Percentiles rank a stretch among this genome's conserved stretches.
Evolutionary conservation across 345 rosid genomes (phyloP).

Genomic region (Populus pruinosa): DNA sequence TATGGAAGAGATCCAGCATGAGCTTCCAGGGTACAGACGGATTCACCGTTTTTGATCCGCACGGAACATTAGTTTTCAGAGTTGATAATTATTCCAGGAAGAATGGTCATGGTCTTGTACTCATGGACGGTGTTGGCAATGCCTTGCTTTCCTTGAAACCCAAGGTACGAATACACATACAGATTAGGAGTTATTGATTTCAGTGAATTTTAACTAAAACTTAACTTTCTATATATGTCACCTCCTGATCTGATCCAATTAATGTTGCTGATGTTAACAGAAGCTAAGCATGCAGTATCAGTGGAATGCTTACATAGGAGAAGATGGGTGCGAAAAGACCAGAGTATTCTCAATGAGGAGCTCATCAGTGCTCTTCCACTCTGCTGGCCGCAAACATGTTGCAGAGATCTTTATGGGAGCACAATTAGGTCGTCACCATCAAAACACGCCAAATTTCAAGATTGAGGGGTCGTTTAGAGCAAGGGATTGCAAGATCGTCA

Average conservation of each 20-base stretch:
- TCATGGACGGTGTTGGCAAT: slow-evolving; percentile 55
- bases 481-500: slow-evolving; percentile 30
- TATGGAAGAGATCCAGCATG: slow-evolving; percentile 58
- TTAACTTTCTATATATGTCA: neutral
- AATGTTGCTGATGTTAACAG: slow-evolving; percentile 16
- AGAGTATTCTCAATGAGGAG: slow-evolving; percentile 46
- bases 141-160: slow-evolving; percentile 42
- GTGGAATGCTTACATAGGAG: slow-evolving; percentile 48
- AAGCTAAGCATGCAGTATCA: slow-evolving; percentile 36
- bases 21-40: slow-evolving; percentile 60
- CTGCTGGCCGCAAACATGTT: slow-evolving; percentile 10
- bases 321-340: slow-evolving; percentile 14
- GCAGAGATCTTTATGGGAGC: slow-evolving; percentile 36
- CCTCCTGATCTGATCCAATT: neutral
- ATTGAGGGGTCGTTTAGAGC: slow-evolving; percentile 41
- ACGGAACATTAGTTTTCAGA: slow-evolving; percentile 40
- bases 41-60: slow-evolving; percentile 44
- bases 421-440: neutral
- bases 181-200: too few relatives aligned
- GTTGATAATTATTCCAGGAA: slow-evolving; percentile 55
- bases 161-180: slow-evolving; percentile 18
- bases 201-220: neutral
- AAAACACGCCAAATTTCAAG: slow-evolving; percentile 29
- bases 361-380: slow-evolving; percentile 13
- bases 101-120: slow-evolving; percentile 29